These are phyloP conservation scores for Fomitopsis betulina DNA, from an alignment of 1,284 basidiomycete species.

Conservation along the genomic window DNA sequence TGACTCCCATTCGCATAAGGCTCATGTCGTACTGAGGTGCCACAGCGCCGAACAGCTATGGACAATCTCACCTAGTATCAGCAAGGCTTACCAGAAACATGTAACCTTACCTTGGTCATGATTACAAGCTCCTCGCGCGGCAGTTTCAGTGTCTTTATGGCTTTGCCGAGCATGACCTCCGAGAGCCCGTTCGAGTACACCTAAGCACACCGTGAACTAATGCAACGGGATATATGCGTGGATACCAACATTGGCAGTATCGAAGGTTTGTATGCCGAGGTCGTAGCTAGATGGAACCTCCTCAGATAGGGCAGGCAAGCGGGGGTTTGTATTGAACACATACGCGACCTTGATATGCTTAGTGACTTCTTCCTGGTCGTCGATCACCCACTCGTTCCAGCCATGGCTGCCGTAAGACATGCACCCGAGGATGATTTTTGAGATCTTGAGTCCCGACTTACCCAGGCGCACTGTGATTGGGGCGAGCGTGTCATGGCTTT, in stretches of 20 bases:
- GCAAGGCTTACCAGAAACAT: not conserved
- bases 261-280: constrained; percentile 47
- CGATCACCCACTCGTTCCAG: constrained; percentile 36
- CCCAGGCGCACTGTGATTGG: constrained; percentile 34
- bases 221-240: not conserved
- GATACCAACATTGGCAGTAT: constrained; percentile 38
- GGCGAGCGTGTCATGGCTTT: not conserved
- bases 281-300: constrained; percentile 21
- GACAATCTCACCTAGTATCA: not conserved
- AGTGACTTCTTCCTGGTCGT: constrained; percentile 34
- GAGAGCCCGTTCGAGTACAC: constrained; percentile 45
- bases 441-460: constrained; percentile 41
- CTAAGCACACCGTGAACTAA: constrained; percentile 7
- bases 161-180: constrained; percentile 57
- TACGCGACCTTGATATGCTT: constrained; percentile 35
- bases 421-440: constrained; percentile 38
- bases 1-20: constrained; percentile 9
- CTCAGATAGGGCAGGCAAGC: too few relatives aligned
- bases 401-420: constrained; percentile 38
- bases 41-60: constrained; percentile 8
- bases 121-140: constrained; percentile 56
- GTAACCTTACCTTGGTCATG: constrained; percentile 42
- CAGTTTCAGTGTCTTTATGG: constrained; percentile 49
- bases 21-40: constrained; percentile 38
- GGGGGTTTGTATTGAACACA: constrained; percentile 5